Conservation (phyloP, 2,329 filamentous ascomycete genomes). For the Alternaria sp. region DNA sequence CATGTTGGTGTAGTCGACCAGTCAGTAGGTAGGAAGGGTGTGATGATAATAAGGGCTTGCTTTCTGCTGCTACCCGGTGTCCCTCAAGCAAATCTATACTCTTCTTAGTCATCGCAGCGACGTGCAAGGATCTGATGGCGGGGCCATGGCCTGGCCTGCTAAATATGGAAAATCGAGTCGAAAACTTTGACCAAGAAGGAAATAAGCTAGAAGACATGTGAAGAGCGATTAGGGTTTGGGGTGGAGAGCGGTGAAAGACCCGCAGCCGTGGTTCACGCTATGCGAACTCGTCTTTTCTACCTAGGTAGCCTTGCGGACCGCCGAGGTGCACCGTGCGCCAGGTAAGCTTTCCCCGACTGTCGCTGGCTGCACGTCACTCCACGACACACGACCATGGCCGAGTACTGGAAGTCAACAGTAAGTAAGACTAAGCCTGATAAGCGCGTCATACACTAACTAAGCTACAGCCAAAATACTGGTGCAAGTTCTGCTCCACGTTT, state of each 20-base stretch:
- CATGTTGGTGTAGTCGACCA: background rate
- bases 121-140: background rate
- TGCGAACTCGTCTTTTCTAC: background rate
- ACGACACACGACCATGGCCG: constrained; percentile 69
- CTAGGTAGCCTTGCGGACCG: constrained; percentile 7
- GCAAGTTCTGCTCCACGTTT: constrained; percentile 91
- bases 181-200: background rate
- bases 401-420: constrained; percentile 97
- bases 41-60: background rate
- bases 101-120: background rate
- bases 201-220: background rate
- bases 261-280: background rate
- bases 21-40: background rate
- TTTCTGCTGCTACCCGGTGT: background rate
- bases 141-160: background rate
- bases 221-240: background rate
- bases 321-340: constrained; percentile 6
- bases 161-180: background rate
- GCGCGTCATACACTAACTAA: constrained; percentile 9
- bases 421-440: constrained; percentile 20
- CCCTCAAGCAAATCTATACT: background rate
- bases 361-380: background rate
- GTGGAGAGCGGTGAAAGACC: background rate
- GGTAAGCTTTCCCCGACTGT: constrained; percentile 1
- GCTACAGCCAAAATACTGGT: constrained; percentile 84